Percentiles rank a stretch among this genome's conserved stretches.
Conservation (phyloP, 768 basidiomycete species). For the Hydnomerulius pinastri region DNA sequence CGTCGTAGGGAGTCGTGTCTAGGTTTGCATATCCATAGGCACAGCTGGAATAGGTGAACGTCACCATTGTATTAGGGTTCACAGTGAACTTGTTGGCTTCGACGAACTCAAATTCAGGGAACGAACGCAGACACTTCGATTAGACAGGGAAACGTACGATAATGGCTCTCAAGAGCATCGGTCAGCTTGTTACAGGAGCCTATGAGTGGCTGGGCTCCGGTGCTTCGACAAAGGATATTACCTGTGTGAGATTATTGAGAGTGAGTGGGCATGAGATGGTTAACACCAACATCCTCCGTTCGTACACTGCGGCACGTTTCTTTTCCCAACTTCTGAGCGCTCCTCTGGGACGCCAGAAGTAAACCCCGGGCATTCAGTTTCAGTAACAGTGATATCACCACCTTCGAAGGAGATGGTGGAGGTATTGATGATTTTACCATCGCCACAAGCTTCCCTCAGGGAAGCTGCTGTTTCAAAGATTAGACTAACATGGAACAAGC, state of each 20-base stretch:
- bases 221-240: not conserved
- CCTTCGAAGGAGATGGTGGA: conserved; percentile 1
- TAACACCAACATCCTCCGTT: not conserved
- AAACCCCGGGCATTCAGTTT: not conserved
- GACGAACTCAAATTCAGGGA: not conserved
- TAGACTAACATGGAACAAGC: not conserved
- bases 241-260: not conserved
- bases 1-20: not conserved
- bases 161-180: not conserved
- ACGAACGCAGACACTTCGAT: not conserved
- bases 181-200: not conserved
- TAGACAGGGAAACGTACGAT: not conserved
- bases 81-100: not conserved
- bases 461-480: not conserved
- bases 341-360: not conserved
- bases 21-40: not conserved
- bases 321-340: not conserved
- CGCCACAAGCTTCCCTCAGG: conserved; percentile 1
- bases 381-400: not conserved
- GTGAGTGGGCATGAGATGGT: not conserved
- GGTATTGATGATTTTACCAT: not conserved
- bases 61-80: not conserved
- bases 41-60: not conserved
- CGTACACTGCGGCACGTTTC: not conserved
- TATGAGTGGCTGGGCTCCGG: not conserved